Evolutionary conservation across 2,329 filamentous ascomycete genomes (phyloP).

Genomic region (Daldinia sp.): DNA sequence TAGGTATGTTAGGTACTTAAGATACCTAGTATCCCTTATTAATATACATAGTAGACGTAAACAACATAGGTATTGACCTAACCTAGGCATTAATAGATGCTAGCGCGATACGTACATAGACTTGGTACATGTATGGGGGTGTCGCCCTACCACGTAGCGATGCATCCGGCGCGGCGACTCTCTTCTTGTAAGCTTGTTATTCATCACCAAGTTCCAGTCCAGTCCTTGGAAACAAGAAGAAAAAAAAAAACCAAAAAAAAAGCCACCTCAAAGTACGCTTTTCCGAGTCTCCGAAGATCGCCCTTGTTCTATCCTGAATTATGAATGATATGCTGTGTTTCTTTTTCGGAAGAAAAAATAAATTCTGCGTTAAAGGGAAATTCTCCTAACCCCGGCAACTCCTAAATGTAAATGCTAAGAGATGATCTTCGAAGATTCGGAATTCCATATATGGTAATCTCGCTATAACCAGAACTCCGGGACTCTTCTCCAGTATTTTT

Average conservation of each 20-base stretch:
- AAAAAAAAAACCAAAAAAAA: too few species aligned
- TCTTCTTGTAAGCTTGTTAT: constrained; percentile 1
- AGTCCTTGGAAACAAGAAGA: too few species aligned
- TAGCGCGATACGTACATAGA: too few species aligned
- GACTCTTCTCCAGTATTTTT: constrained; percentile 10
- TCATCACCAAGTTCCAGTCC: not conserved
- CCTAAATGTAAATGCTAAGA: too few species aligned
- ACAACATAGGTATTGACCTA: too few species aligned
- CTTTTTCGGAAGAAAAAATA: not conserved
- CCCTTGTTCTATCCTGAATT: constrained; percentile 9
- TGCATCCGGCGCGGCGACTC: constrained; percentile 3
- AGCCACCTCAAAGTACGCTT: not conserved
- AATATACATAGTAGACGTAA: too few species aligned
- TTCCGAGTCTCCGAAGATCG: constrained; percentile 25
- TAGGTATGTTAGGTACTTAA: too few species aligned
- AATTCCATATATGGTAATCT: constrained; percentile 30
- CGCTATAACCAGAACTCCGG: constrained; percentile 30
- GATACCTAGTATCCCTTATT: constrained; percentile 13
- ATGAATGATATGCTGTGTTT: not conserved
- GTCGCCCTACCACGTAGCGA: constrained; percentile 8
- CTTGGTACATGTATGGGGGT: not conserved
- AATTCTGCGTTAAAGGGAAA: constrained; percentile 7
- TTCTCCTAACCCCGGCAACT: constrained; percentile 4
- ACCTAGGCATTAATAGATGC: too few species aligned
- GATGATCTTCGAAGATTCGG: constrained; percentile 21